phyloP scores from a whole-genome alignment of 179 eudicot species.

The Amaranthus tricolor region DNA sequence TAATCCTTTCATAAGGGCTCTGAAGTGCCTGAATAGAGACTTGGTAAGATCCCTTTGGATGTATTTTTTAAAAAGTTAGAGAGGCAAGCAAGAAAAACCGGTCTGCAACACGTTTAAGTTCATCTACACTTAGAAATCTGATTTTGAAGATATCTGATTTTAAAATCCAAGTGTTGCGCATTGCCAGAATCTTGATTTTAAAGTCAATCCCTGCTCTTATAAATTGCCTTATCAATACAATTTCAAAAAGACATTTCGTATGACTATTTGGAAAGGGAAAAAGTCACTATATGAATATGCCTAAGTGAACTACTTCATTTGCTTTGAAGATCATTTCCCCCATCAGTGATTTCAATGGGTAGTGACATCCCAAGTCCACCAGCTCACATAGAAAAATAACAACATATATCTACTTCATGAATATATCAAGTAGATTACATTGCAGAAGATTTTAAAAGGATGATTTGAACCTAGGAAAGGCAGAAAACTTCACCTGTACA shows the following conservation, averaged over 20 bases:
- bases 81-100: not conserved
- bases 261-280: not conserved
- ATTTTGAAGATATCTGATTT: not conserved
- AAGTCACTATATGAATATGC: not conserved
- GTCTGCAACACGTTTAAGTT: not conserved
- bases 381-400: not conserved
- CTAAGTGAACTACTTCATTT: not conserved
- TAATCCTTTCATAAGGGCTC: not conserved
- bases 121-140: not conserved
- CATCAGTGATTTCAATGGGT: not conserved
- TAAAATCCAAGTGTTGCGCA: not conserved
- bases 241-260: not conserved
- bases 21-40: not conserved
- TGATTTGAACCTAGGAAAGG: not conserved
- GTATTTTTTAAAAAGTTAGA: not conserved
- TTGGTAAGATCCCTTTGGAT: not conserved
- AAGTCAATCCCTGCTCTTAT: not conserved
- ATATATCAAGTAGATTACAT: not conserved
- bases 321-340: not conserved
- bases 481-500: conserved; percentile 58
- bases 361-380: not conserved
- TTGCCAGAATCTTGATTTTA: not conserved
- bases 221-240: not conserved
- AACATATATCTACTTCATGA: not conserved
- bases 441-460: not conserved